A percentile compares a stretch with the other conserved stretches of the same genome.
Evolutionary conservation across 805 yeast genomes (phyloP).

Genomic region (Maudiozyma saulgeensis): DNA sequence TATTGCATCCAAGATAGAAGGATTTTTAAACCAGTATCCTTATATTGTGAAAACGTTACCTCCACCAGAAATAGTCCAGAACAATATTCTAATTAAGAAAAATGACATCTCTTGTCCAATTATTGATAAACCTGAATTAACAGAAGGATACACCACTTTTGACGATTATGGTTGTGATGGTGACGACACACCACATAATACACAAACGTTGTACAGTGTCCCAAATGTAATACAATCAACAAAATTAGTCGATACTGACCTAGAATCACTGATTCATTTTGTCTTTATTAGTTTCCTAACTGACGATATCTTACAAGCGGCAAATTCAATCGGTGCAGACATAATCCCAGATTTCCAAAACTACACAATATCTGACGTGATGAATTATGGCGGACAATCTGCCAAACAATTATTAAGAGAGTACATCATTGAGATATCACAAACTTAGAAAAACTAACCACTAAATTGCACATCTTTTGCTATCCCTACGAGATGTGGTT

Average conservation of each 20-base stretch:
- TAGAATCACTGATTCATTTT: constrained; percentile 44
- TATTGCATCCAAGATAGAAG: constrained; percentile 46
- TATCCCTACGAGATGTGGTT: too few species aligned
- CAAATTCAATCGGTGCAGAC: constrained; percentile 20
- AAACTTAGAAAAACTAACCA: not conserved
- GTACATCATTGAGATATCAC: constrained; percentile 13
- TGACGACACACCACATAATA: constrained; percentile 68
- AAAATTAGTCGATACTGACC: constrained; percentile 13
- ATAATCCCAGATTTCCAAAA: constrained; percentile 6
- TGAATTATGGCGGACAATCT: constrained; percentile 32
- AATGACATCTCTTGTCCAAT: constrained; percentile 17
- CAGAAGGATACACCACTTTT: constrained; percentile 68
- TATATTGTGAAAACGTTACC: constrained; percentile 9
- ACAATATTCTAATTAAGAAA: not conserved
- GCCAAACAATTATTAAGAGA: constrained; percentile 38
- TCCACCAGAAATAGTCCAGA: constrained; percentile 9
- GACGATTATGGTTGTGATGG: constrained; percentile 86
- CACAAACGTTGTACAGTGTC: constrained; percentile 47
- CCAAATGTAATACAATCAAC: constrained; percentile 69
- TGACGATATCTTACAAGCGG: constrained; percentile 39
- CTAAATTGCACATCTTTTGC: too few species aligned
- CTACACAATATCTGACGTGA: constrained; percentile 31
- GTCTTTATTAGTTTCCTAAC: constrained; percentile 61
- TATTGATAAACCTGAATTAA: constrained; percentile 20
- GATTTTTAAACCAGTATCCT: constrained; percentile 44